phyloP scores from a whole-genome alignment of 2,329 filamentous ascomycete genomes.

The Neonectria ditissima region DNA sequence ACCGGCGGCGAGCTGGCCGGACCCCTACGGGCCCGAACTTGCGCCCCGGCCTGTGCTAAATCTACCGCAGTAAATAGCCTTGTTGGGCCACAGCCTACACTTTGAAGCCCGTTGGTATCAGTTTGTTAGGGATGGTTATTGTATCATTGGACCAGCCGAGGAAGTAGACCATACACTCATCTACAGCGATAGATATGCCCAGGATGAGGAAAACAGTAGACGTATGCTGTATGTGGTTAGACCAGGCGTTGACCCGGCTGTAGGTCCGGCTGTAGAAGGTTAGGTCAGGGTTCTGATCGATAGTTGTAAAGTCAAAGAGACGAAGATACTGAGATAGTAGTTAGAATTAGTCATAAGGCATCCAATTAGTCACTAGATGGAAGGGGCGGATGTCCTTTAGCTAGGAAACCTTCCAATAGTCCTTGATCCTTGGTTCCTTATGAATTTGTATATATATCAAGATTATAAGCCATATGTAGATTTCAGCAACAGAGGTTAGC shows the following conservation, averaged over 20 bases:
- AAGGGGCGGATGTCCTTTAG: not conserved
- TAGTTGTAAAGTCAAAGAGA: not conserved
- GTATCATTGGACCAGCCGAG: not conserved
- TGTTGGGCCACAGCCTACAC: too few species aligned
- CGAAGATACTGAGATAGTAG: not conserved
- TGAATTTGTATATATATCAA: constrained; percentile 27
- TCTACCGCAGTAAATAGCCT: too few species aligned
- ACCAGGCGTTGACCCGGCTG: too few species aligned
- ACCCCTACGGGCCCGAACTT: too few species aligned
- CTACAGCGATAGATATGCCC: too few species aligned
- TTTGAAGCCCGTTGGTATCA: constrained; percentile 18
- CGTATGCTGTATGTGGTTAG: constrained; percentile 1
- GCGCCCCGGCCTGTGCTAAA: too few species aligned
- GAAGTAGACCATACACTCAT: constrained; percentile 14
- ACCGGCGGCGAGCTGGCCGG: too few species aligned
- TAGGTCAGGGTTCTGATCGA: not conserved
- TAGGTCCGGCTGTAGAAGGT: not conserved
- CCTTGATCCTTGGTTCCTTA: constrained; percentile 18
- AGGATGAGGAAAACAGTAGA: too few species aligned
- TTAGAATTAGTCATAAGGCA: too few species aligned
- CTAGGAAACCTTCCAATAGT: constrained; percentile 23
- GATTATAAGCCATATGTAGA: constrained; percentile 23
- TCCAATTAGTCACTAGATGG: not conserved
- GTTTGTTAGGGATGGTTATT: constrained; percentile 7
- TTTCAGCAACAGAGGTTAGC: constrained; percentile 14